Evolutionary conservation across 441 rosid species (phyloP).

Genomic region (Aquilaria agallochum): DNA sequence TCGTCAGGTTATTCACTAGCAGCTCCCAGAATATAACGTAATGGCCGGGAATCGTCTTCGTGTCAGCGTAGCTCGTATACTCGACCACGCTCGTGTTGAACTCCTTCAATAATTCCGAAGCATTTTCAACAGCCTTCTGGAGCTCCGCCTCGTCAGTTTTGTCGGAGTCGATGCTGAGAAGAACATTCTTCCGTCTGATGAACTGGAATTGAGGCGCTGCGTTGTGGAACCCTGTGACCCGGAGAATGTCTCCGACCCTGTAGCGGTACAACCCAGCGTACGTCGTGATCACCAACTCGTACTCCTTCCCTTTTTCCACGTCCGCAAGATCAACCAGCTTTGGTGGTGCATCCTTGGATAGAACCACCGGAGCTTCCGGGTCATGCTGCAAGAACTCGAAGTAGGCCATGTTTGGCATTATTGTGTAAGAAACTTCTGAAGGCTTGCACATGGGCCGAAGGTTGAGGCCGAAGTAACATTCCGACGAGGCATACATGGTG

Average conservation of each 20-base stretch:
- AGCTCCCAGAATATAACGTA: conserved; percentile 67
- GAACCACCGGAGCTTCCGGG: conserved; percentile 12
- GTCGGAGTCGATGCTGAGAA: conserved; percentile 60
- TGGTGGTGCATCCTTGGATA: conserved; percentile 29
- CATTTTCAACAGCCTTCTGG: conserved; percentile 56
- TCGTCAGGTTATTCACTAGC: conserved; percentile 28
- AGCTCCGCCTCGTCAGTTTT: conserved; percentile 69
- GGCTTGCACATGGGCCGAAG: conserved; percentile 64
- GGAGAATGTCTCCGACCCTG: conserved; percentile 61
- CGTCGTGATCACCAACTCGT: conserved; percentile 59
- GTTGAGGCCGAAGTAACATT: conserved; percentile 71
- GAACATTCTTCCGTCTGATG: conserved; percentile 57
- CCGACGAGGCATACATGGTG: conserved; percentile 77
- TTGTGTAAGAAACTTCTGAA: conserved; percentile 61
- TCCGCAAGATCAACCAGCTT: conserved; percentile 54
- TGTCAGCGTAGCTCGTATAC: conserved; percentile 60
- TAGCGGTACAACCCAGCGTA: conserved; percentile 63
- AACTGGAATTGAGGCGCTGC: conserved; percentile 56
- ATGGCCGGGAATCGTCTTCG: conserved; percentile 52
- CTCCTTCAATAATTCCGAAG: conserved; percentile 34
- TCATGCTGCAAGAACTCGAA: conserved; percentile 57
- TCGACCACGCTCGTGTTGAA: conserved; percentile 57
- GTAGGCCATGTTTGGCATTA: conserved; percentile 76
- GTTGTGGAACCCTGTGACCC: conserved; percentile 52
- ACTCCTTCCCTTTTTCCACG: conserved; percentile 49